Evolutionary conservation across 805 yeast species (phyloP).

Genomic region (Teunomyces barrocoloradensis): DNA sequence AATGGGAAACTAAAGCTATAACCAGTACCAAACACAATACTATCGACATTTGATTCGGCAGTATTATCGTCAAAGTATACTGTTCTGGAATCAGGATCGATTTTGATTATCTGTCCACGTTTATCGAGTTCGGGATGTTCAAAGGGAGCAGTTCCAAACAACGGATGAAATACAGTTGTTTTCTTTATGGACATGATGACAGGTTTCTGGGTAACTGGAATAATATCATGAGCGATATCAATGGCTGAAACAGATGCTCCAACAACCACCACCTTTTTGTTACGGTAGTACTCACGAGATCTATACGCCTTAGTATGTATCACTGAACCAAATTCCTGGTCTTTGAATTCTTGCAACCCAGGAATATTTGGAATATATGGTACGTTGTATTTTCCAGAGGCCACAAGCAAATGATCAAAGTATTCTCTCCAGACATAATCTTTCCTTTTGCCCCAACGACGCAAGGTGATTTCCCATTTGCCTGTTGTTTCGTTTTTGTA

Average conservation of each 20-base stretch:
- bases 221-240: conserved; percentile 18
- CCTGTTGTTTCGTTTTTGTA: conserved; percentile 14
- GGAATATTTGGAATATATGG: conserved; percentile 20
- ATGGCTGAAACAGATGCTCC: conserved; percentile 16
- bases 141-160: conserved; percentile 9
- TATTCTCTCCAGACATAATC: conserved; percentile 18
- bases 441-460: conserved; percentile 9
- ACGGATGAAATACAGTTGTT: conserved; percentile 3
- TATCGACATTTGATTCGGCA: conserved; percentile 13
- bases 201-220: conserved; percentile 15
- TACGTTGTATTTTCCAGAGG: conserved; percentile 21
- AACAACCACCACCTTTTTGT: conserved; percentile 19
- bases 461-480: conserved; percentile 18
- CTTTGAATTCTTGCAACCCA: conserved; percentile 16
- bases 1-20: conserved; percentile 22
- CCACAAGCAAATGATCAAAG: conserved; percentile 19
- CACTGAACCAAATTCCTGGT: conserved; percentile 9
- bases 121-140: conserved; percentile 10
- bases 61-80: conserved; percentile 22
- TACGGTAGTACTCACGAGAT: conserved; percentile 13
- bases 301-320: conserved; percentile 21
- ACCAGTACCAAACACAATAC: conserved; percentile 25
- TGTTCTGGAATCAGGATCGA: conserved; percentile 7
- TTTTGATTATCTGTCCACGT: conserved; percentile 7
- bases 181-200: conserved; percentile 22